Percentiles rank a stretch among this genome's conserved stretches.
phyloP scores from a whole-genome alignment of 2,329 filamentous ascomycete genomes.

The Endocalyx cinctus region DNA sequence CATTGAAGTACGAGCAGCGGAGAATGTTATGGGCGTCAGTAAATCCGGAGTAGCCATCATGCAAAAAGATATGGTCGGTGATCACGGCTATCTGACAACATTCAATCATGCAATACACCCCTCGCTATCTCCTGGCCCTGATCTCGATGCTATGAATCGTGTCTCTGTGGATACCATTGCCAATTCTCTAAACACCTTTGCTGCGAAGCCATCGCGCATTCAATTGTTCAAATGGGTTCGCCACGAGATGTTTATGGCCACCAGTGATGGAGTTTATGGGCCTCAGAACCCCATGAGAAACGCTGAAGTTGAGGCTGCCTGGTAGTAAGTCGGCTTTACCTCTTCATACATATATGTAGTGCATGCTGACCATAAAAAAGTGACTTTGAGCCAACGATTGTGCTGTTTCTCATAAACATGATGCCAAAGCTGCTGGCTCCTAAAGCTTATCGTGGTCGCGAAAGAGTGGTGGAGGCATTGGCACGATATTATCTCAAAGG shows the following conservation, averaged over 20 bases:
- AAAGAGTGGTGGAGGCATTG: slow-evolving; percentile 6
- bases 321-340: slow-evolving; percentile 15
- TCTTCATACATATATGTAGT: neutral
- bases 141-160: slow-evolving; percentile 4
- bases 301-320: slow-evolving; percentile 27
- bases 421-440: slow-evolving; percentile 7
- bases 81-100: slow-evolving; percentile 2
- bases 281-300: slow-evolving; percentile 8
- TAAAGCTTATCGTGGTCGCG: slow-evolving; percentile 4
- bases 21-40: slow-evolving; percentile 4
- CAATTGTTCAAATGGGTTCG: slow-evolving; percentile 8
- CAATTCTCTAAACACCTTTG: slow-evolving; percentile 1
- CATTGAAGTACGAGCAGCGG: slow-evolving; percentile 1
- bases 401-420: slow-evolving; percentile 7
- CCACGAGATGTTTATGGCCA: slow-evolving; percentile 6
- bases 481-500: slow-evolving; percentile 4
- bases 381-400: slow-evolving; percentile 3
- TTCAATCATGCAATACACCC: slow-evolving; percentile 2
- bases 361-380: neutral
- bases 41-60: slow-evolving; percentile 1
- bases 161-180: slow-evolving; percentile 2
- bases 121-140: slow-evolving; percentile 3
- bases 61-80: neutral
- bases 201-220: neutral
- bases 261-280: slow-evolving; percentile 8